phyloP scores from a whole-genome alignment of 805 yeast species.

The Henningerozyma blattae region DNA sequence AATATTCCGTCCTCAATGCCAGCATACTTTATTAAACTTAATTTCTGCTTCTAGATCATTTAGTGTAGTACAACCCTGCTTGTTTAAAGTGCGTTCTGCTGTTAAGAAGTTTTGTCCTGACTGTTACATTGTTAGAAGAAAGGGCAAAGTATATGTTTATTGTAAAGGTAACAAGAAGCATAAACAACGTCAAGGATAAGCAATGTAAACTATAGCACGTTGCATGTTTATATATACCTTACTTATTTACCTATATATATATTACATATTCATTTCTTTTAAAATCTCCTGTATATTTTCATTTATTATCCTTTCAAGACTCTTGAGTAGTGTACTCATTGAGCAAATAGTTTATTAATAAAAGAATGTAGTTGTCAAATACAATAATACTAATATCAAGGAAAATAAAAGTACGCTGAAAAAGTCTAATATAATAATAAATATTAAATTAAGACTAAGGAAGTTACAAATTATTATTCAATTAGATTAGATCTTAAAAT shows the following conservation, averaged over 20 bases:
- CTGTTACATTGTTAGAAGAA: slow-evolving; percentile 87
- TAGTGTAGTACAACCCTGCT: no score
- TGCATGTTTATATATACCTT: not conserved
- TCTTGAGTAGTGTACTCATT: no score
- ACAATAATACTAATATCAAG: no score
- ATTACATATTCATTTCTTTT: not conserved
- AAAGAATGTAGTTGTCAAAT: no score
- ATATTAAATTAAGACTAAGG: no score
- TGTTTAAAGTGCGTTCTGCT: slow-evolving; percentile 85
- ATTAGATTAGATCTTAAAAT: no score
- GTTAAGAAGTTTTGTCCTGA: slow-evolving; percentile 89
- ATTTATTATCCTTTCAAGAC: not conserved
- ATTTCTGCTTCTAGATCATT: no score
- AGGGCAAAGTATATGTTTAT: slow-evolving; percentile 86
- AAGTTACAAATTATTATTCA: no score
- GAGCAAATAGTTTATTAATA: no score
- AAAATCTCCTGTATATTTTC: not conserved
- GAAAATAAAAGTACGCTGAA: no score
- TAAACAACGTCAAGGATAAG: slow-evolving; percentile 79
- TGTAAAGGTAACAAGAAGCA: slow-evolving; percentile 91
- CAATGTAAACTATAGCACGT: not conserved
- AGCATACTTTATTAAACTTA: not conserved
- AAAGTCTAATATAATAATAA: no score
- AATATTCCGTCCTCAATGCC: not conserved
- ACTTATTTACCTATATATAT: slow-evolving; percentile 1